Base-by-base conservation (phyloP, 495 filamentous ascomycete genomes). In the Chlorociboria aeruginascens region DNA sequence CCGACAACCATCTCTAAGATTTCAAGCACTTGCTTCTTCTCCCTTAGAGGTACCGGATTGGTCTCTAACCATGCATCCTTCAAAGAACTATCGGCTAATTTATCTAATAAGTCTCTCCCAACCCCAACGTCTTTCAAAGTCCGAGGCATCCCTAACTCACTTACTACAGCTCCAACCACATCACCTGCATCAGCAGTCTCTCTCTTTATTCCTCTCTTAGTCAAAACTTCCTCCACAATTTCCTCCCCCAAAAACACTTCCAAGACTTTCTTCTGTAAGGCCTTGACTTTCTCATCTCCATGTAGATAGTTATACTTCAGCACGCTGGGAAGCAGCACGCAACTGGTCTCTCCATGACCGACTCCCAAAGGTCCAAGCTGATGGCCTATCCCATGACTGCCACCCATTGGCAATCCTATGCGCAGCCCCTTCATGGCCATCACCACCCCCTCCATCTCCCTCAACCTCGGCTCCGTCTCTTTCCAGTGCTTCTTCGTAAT, bases 321-420 rank as follows among this genome's bases (percentile, higher is more conserved):
- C 6, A 82, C 79, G 6, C 69, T 70, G 6, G 78, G 78, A 25
- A 82, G 62, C 41, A 83, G 65, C 32, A 84, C 71, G 50, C 78
- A 83, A 54, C 72, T 81, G 25, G 79, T 83, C 60, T 82, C 76
- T 32, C 78, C 79, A 54, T 84, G 79, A 4, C 72, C 74, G 10
- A 82, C 78, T 1, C 78, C 80, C 7, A 82, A 56, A 0, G 78
- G 77, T 8, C 80, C 79, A 0, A 82, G 66, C 59, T 83, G 79
- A 59, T 82, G 79, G 8, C 81, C 80, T 56, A 83, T 83, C 0
- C 72, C 81, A 61, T 84, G 79, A 47, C 74, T 77, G 8, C 74
- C 68, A 34, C 71, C 66, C 45, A 72, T 49, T 1, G 48, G 52
- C 11, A 51, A 12, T 12, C 69, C 68, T 34, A 54, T 59, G 2